Evolutionary conservation across 306 rosid genomes (phyloP), one percentile per base, ranked within the genome.

Genomic region (Casuarina equisetifolia): DNA sequence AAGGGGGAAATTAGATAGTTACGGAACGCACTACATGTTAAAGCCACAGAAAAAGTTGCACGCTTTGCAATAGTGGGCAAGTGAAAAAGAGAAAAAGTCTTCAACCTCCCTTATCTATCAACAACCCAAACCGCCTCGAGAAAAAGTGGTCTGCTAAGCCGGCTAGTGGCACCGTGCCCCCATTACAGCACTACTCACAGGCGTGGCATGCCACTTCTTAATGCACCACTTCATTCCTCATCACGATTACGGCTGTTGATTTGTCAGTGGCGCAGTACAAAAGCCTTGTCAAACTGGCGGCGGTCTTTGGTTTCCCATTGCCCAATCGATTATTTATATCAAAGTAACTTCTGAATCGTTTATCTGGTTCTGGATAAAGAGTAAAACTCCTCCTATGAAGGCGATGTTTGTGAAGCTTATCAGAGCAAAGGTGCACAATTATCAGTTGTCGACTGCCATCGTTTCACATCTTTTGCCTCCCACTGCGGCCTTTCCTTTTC

Each of bases 41-140:
- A 61, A 35, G 42, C 32, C 10, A 9, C 1, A 61, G 15, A 15
- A 68, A 68, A 68, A 68, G 72, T 16, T 40, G 35, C 72, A 68
- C 72, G 72, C 39, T 44, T 44, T 7, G 12, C 39, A 68, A 2
- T 68, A 68, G 72, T 68, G 72, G 72, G 53, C 35, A 43, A n/a
- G 39, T 43, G 35, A 4, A 68, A 44, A 8, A 9, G 25, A 1
- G 17, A 19, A 68, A 11, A 68, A 11, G 32, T 45, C 17, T 5
- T 38, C 12, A 68, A 43, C 52, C 19, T 9, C 36, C 11, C 5
- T 8, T 2, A 16, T 6, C 13, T n/a, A 57, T 1, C 9, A 67
- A 43, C 72, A 8, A 44, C 72, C 20, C 50, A 39, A 68, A 44
- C 51, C 36, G 72, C 72, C 51, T 43, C 1, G 16, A 16, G 16